Evolutionary conservation across 805 yeast genomes (phyloP), one percentile per base, ranked within the genome.

Genomic region (Yarrowia bubula): DNA sequence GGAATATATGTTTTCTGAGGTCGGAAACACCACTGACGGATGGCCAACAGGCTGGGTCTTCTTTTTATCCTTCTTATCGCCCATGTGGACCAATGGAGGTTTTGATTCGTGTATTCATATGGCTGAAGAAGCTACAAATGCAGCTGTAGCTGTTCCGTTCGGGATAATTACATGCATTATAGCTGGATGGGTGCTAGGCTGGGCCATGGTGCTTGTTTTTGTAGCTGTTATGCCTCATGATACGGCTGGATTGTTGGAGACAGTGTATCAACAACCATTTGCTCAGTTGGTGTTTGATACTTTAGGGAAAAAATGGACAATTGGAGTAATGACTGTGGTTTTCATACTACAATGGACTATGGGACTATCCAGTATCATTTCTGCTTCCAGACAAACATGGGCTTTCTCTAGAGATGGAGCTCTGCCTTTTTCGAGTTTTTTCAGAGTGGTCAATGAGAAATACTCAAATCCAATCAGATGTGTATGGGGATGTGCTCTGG

Each of bases 321-420:
- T 86, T 50, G 87, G 86, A 0, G 79, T 86, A 68, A 83, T 86
- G 86, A 69, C 83, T 1, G 69, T 86, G 53, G 81, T 85, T 72
- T 81, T 86, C 4, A 71, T 80, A 67, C 84, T 88, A 22, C 90
- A 86, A 72, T 85, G 83, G 73, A 75, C 86, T 64, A 87, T 86
- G 90, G 87, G 88, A n/a, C 79, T 84, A 22, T 84, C 89, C 3
- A 80, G 83, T 60, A 76, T 86, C 57, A 80, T 86, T 55, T 90
- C 90, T 10, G 80, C 83, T 8, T 85, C 89, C 4, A 81, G 92
- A 74, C 91, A 86, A 73, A 79, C 86, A 50, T 87, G 88, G 85
- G 90, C 91, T 0, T 86, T 55, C 86, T 74, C 90, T 44, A 83
- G 93, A 76, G 93, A 88, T 73, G 85, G 86, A 70, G 92, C 91